A percentile compares a stretch with the other conserved stretches of the same genome.
Evolutionary conservation across 768 basidiomycete species (phyloP).

Genomic region (Pilatotrama ljubarskyi): DNA sequence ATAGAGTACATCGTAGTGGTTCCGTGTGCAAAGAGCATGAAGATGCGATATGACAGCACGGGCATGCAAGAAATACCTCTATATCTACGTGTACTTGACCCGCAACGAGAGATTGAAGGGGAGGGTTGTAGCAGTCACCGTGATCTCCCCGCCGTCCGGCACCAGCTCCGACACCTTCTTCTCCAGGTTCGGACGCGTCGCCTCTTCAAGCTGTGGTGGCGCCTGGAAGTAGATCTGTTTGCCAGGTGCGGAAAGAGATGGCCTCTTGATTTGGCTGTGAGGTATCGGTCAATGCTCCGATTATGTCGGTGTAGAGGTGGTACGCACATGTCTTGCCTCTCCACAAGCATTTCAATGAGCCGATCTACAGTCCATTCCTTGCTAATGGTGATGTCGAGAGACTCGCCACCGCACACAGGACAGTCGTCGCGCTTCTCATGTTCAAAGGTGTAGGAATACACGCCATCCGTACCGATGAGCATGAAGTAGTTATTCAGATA

Average conservation of each 20-base stretch:
- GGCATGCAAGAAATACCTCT: neutral
- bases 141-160: constrained; percentile 71
- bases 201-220: constrained; percentile 86
- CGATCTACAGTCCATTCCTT: constrained; percentile 79
- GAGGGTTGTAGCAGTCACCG: constrained; percentile 84
- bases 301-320: too few relatives aligned
- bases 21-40: neutral
- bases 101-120: constrained; percentile 83
- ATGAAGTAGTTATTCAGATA: constrained; percentile 98
- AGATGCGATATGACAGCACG: constrained; percentile 10
- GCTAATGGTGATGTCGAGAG: constrained; percentile 70
- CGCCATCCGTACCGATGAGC: constrained; percentile 94
- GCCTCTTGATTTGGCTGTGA: constrained; percentile 92
- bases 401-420: constrained; percentile 95
- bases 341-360: constrained; percentile 84
- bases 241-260: constrained; percentile 78
- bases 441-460: constrained; percentile 97
- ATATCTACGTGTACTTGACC: constrained; percentile 51
- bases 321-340: constrained; percentile 87
- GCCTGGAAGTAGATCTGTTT: constrained; percentile 90
- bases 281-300: neutral
- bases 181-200: constrained; percentile 87
- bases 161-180: constrained; percentile 86
- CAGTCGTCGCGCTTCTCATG: constrained; percentile 92
- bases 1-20: neutral